Conservation (phyloP, 805 yeast genomes). For the Monosporozyma siamensis region DNA sequence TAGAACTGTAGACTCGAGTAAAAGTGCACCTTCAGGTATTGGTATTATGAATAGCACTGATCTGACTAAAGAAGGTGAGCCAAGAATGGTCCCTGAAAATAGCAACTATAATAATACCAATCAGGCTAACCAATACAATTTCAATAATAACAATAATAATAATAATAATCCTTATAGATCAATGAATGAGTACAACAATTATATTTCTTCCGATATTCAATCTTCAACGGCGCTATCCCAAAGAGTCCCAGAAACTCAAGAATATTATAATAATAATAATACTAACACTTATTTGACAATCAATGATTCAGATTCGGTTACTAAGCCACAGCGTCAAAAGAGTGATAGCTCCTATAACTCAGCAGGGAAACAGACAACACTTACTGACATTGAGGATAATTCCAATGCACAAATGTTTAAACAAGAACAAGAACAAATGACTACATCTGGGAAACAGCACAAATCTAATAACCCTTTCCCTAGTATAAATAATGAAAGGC, state of each 20-base stretch:
- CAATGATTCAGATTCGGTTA: background rate
- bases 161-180: background rate
- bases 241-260: background rate
- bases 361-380: slow-evolving; percentile 1
- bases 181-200: background rate
- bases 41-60: slow-evolving; percentile 2
- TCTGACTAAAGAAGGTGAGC: no score
- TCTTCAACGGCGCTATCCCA: no score
- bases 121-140: background rate
- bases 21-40: background rate
- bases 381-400: background rate
- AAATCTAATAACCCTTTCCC: slow-evolving; percentile 30
- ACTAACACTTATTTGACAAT: background rate
- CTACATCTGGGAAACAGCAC: slow-evolving; percentile 16
- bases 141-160: background rate
- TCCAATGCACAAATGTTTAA: background rate
- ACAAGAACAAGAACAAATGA: background rate
- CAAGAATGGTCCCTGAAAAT: slow-evolving; percentile 1
- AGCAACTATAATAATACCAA: background rate
- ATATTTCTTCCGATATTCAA: background rate
- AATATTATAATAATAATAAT: background rate
- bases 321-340: slow-evolving; percentile 13
- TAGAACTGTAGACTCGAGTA: slow-evolving; percentile 2
- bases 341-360: slow-evolving; percentile 19
- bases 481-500: slow-evolving; percentile 8